These are phyloP conservation scores for Populus nigra DNA, from an alignment of 345 rosid species.

Conservation along the genomic window DNA sequence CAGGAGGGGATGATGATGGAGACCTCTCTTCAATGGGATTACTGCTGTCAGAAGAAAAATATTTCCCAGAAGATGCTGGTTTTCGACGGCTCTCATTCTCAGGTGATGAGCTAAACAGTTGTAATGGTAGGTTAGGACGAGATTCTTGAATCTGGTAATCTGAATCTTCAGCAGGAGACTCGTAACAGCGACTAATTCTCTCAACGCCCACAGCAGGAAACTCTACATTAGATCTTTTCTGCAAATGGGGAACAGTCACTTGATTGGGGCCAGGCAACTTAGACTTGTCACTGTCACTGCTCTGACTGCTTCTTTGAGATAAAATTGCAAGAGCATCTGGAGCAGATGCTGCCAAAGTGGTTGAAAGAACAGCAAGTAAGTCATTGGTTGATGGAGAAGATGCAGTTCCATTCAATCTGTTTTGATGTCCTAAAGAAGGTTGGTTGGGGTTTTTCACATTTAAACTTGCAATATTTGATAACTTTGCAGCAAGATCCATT, in stretches of 20 bases:
- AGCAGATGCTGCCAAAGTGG: slow-evolving; percentile 58
- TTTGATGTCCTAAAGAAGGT: slow-evolving; percentile 35
- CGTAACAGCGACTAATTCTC: slow-evolving; percentile 68
- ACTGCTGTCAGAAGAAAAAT: slow-evolving; percentile 90
- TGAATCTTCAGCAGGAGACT: slow-evolving; percentile 68
- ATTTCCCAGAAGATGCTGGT: slow-evolving; percentile 62
- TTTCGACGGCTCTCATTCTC: slow-evolving; percentile 69
- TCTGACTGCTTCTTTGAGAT: slow-evolving; percentile 61
- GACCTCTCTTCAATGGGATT: slow-evolving; percentile 73
- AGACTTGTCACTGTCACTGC: slow-evolving; percentile 59
- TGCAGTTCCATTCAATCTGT: slow-evolving; percentile 39
- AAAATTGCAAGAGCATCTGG: slow-evolving; percentile 53
- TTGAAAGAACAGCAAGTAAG: slow-evolving; percentile 68
- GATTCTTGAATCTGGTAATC: slow-evolving; percentile 60
- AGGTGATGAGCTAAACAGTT: slow-evolving; percentile 72
- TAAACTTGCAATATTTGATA: slow-evolving; percentile 47
- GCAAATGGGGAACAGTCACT: slow-evolving; percentile 33
- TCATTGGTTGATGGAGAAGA: slow-evolving; percentile 70
- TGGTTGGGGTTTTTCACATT: slow-evolving; percentile 46
- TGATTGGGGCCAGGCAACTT: slow-evolving; percentile 46
- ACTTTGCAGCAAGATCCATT: slow-evolving; percentile 60
- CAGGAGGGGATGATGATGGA: slow-evolving; percentile 68
- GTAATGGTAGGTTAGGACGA: slow-evolving; percentile 62
- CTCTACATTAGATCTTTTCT: slow-evolving; percentile 41
- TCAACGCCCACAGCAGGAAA: slow-evolving; percentile 51